Conservation (phyloP, 305 asterid genomes). For the Petunia hybrid region DNA sequence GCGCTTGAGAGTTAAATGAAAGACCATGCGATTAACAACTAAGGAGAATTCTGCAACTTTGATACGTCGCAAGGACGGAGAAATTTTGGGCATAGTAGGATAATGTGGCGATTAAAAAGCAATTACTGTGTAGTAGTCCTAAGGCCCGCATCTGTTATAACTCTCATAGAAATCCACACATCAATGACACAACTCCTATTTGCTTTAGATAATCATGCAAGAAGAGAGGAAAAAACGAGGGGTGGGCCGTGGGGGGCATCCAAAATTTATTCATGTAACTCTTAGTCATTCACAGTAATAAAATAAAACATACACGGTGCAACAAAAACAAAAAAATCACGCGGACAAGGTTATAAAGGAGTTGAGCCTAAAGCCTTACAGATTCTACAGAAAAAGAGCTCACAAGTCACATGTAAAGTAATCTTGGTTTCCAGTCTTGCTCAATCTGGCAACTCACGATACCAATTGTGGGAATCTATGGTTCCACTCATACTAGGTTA, state of each 20-base stretch:
- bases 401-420: slow-evolving; percentile 23
- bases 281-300: not conserved
- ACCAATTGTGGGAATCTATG: too few relatives aligned
- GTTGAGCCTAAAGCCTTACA: slow-evolving; percentile 7
- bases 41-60: not conserved
- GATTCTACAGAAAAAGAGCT: not conserved
- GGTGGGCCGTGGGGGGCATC: not conserved
- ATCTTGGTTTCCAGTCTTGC: not conserved
- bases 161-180: not conserved
- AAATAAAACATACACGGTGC: not conserved
- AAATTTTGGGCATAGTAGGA: not conserved
- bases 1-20: slow-evolving; percentile 20
- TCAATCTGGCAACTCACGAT: not conserved
- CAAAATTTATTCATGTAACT: not conserved
- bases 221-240: not conserved
- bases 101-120: slow-evolving; percentile 1
- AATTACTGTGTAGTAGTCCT: slow-evolving; percentile 7
- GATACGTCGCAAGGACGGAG: not conserved
- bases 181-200: not conserved
- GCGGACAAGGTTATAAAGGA: not conserved
- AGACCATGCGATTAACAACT: not conserved
- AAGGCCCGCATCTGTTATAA: not conserved
- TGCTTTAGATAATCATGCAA: not conserved
- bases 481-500: too few relatives aligned
- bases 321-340: not conserved